phyloP scores from a whole-genome alignment of 1,284 basidiomycete genomes.

The Coriolopsis trogii region DNA sequence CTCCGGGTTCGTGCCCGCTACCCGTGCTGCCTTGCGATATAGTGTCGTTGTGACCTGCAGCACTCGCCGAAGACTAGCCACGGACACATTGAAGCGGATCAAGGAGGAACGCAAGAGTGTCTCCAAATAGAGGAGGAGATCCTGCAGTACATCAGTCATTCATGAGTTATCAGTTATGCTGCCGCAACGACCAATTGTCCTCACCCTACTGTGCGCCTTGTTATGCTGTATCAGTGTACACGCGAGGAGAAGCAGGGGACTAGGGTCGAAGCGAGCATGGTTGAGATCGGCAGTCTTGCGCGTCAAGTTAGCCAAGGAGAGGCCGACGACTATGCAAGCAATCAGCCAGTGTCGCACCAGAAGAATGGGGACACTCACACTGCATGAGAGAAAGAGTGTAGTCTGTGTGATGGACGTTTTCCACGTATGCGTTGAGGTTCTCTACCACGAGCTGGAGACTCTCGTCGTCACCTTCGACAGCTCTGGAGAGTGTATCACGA shows the following conservation, averaged over 20 bases:
- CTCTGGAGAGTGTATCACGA: conserved; percentile 53
- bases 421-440: conserved; percentile 55
- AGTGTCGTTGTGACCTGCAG: conserved; percentile 51
- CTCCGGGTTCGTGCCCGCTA: conserved; percentile 27
- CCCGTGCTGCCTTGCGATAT: conserved; percentile 33
- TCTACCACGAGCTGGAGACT: conserved; percentile 52
- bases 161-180: too few relatives aligned
- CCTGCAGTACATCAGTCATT: too few relatives aligned
- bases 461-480: conserved; percentile 51
- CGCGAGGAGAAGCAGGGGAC: conserved; percentile 54
- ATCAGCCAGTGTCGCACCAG: conserved; percentile 7
- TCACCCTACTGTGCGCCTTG: conserved; percentile 58
- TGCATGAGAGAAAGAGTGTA: conserved; percentile 54
- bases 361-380: conserved; percentile 43
- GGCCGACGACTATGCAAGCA: conserved; percentile 50
- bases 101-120: conserved; percentile 56
- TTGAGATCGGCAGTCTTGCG: conserved; percentile 58
- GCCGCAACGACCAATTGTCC: too few relatives aligned
- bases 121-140: conserved; percentile 59
- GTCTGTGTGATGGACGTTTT: conserved; percentile 55
- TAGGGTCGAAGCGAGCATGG: conserved; percentile 51
- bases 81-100: conserved; percentile 51
- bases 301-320: conserved; percentile 52
- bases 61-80: conserved; percentile 48
- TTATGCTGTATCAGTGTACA: conserved; percentile 60